Evolutionary conservation across 192 early-diverging fungal genomes (phyloP).

Genomic region (Coemansia asiatica): DNA sequence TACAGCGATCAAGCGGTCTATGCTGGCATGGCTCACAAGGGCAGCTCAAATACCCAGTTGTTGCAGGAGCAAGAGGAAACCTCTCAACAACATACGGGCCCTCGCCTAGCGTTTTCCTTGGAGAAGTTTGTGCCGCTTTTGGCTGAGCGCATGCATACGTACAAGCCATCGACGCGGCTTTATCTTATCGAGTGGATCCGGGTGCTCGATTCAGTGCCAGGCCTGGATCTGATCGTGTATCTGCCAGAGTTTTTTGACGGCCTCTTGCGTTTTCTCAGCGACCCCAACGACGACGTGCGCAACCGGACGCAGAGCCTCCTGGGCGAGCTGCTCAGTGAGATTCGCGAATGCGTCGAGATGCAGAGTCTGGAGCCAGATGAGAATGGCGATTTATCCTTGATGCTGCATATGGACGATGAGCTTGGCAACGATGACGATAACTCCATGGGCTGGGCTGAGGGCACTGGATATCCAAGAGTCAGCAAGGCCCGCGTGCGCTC

Average conservation of each 20-base stretch:
- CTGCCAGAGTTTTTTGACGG: slow-evolving; percentile 95
- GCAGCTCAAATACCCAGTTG: background rate
- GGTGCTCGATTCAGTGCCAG: slow-evolving; percentile 89
- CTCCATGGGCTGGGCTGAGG: background rate
- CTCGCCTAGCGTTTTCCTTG: slow-evolving; percentile 77
- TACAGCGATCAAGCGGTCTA: background rate
- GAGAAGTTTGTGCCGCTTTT: slow-evolving; percentile 92
- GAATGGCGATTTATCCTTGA: background rate
- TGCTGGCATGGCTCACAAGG: background rate
- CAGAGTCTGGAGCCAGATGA: slow-evolving; percentile 7
- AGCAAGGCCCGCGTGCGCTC: slow-evolving; percentile 26
- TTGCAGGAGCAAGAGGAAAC: background rate
- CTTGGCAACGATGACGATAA: slow-evolving; percentile 7
- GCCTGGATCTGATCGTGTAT: slow-evolving; percentile 87
- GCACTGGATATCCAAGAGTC: background rate
- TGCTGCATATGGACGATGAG: slow-evolving; percentile 2
- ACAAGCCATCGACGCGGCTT: slow-evolving; percentile 85
- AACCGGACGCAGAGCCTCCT: slow-evolving; percentile 77
- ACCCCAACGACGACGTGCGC: slow-evolving; percentile 87
- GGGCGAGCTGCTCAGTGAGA: slow-evolving; percentile 88
- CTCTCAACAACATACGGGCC: background rate
- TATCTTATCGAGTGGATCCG: slow-evolving; percentile 96
- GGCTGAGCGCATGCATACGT: slow-evolving; percentile 84
- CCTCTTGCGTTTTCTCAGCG: slow-evolving; percentile 83
- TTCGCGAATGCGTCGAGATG: slow-evolving; percentile 60